phyloP scores from a whole-genome alignment of 352 stramenopile species.

The Pythium myriotylum region DNA sequence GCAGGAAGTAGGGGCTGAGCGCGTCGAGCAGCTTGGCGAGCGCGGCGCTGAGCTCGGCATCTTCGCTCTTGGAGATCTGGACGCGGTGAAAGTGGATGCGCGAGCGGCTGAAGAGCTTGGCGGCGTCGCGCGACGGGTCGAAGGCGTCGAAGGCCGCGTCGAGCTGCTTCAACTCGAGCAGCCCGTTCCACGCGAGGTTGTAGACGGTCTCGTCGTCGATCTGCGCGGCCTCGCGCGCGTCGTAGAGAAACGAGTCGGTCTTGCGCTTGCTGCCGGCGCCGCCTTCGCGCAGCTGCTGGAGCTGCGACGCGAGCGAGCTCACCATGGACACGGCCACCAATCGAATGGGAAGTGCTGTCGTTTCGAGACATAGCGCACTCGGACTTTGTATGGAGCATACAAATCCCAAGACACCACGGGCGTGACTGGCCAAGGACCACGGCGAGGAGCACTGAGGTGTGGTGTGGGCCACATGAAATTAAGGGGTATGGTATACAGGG shows the following conservation, averaged over 20 bases:
- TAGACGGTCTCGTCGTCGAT: constrained; percentile 86
- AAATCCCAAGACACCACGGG: constrained; percentile 14
- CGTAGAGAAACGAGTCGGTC: constrained; percentile 85
- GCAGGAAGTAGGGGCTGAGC: constrained; percentile 84
- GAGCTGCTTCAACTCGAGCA: constrained; percentile 79
- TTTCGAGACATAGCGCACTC: constrained; percentile 23
- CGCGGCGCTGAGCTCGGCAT: constrained; percentile 64
- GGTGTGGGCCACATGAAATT: constrained; percentile 17
- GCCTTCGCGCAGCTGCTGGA: constrained; percentile 79
- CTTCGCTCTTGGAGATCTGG: constrained; percentile 59
- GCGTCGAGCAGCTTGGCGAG: constrained; percentile 75
- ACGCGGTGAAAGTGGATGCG: constrained; percentile 83
- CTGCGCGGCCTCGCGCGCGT: constrained; percentile 75
- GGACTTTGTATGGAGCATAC: constrained; percentile 37
- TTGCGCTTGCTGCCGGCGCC: constrained; percentile 82
- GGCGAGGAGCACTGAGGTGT: background rate
- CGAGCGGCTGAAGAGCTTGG: constrained; percentile 69
- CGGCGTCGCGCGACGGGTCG: constrained; percentile 48
- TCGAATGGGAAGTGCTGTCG: constrained; percentile 30
- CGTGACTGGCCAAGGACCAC: constrained; percentile 37
- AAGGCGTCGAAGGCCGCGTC: constrained; percentile 75
- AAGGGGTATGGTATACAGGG: constrained; percentile 6
- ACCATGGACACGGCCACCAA: constrained; percentile 40
- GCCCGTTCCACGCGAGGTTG: constrained; percentile 82
- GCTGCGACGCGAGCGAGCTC: constrained; percentile 72